Base-by-base conservation (phyloP, 2,329 filamentous ascomycete genomes). In the Fusarium proliferatum region DNA sequence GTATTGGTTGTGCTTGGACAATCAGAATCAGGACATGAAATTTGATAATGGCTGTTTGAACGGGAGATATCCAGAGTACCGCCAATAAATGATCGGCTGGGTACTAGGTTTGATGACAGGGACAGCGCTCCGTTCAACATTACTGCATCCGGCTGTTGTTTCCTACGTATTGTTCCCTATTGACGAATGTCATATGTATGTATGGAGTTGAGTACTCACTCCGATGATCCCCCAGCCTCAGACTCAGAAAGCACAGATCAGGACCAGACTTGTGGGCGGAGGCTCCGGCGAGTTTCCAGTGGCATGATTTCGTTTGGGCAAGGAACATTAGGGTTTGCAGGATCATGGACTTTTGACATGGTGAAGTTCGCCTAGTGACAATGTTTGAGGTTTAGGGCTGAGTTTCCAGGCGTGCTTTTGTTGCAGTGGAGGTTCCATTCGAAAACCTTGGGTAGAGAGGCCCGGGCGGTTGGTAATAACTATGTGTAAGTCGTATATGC, bases 81-180 rank as follows among this genome's bases (percentile, higher is more conserved):
- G 43, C 56, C 42, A 49, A 49, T 38, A 49, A 34, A 68, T 34
- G 21, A 53, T 49, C 41, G 38, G 30, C 36, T 48, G 38, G 30
- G 38, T 53, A 34, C 42, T 51, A 21, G 43, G 43, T 45, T 45
- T 67, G 53, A 42, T 49, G 55, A 41, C 43, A 53, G 53, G 58
- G 64, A 66, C 60, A 73, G 60, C 61, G 60, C 65, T 58, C 56
- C 64, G 17, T 58, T 71, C 33, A 23, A 55, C 38, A 49, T 53
- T 17, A 57, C 63, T 60, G 62, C 28, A 53, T 59, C 16, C 15
- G 23, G 49, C 15, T 49, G 61, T 62, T 69, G 28, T 53, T 43
- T 56, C 19, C 46, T 30, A 34, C 58, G 51, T 28, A 30, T 30
- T 21, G 19, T 60, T 64, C 72, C 67, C 64, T 67, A 59, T 39